A percentile compares a stretch with the other conserved stretches of the same genome.
Conservation (phyloP, 169 alveolate genomes). For the Plasmodium coatneyi region DNA sequence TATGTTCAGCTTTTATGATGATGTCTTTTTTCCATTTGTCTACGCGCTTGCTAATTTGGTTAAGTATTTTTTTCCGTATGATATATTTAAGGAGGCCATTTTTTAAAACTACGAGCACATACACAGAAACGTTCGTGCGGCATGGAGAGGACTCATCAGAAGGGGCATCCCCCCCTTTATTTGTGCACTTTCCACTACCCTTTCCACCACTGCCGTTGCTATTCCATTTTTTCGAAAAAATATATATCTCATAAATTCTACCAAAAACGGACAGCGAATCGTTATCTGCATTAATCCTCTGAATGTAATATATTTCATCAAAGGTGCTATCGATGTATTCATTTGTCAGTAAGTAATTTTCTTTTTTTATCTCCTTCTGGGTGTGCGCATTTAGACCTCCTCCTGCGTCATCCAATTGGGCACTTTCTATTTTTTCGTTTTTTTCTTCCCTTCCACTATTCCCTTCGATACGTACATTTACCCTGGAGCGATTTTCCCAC, state of each 20-base stretch:
- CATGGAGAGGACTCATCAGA: not conserved
- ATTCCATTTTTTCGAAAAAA: constrained; percentile 22
- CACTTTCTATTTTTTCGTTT: not conserved
- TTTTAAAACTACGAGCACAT: constrained; percentile 10
- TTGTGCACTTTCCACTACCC: not conserved
- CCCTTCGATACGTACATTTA: not conserved
- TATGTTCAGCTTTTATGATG: not conserved
- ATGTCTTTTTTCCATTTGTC: constrained; percentile 35
- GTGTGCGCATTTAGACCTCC: not conserved
- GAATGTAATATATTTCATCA: constrained; percentile 56
- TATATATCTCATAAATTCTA: constrained; percentile 53
- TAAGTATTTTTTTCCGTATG: constrained; percentile 39
- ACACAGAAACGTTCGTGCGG: constrained; percentile 17
- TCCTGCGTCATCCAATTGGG: not conserved
- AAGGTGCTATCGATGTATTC: constrained; percentile 27
- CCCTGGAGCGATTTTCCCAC: not conserved
- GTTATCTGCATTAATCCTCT: constrained; percentile 32
- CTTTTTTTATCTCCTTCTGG: not conserved
- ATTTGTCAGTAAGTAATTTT: constrained; percentile 6
- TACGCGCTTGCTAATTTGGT: constrained; percentile 13
- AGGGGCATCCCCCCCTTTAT: not conserved
- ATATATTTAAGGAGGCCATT: constrained; percentile 28
- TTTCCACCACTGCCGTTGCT: not conserved
- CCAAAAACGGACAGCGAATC: constrained; percentile 27
- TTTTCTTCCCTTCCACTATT: not conserved